Percentiles rank a stretch among this genome's conserved stretches.
Conservation (phyloP, 169 alveolate genomes). For the Babesia sp. region DNA sequence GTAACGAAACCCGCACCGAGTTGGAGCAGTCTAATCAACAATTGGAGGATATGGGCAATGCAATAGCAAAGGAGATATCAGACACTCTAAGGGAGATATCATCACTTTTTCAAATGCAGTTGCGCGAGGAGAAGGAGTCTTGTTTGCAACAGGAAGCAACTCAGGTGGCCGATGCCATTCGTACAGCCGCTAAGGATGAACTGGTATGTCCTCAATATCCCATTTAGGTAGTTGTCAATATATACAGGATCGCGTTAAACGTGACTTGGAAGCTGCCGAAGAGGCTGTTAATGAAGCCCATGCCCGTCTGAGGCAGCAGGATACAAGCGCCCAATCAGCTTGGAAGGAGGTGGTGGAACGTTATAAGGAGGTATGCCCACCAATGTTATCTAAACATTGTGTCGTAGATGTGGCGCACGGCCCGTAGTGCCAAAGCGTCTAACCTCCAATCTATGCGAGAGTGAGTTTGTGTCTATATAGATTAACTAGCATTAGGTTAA, state of each 20-base stretch:
- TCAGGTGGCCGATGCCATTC: conserved; percentile 17
- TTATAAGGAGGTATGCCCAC: conserved; percentile 1
- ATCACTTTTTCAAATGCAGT: conserved; percentile 3
- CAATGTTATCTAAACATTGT: background rate
- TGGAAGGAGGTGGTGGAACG: conserved; percentile 3
- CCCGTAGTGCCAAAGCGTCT: conserved; percentile 13
- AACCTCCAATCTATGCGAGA: conserved; percentile 28
- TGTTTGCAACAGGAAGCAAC: conserved; percentile 9
- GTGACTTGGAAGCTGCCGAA: conserved; percentile 13
- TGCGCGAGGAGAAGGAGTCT: conserved; percentile 20
- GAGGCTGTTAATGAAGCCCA: conserved; percentile 14
- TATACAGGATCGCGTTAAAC: conserved; percentile 1
- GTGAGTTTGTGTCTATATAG: background rate
- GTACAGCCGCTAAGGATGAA: conserved; percentile 20
- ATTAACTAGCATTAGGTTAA: conserved; percentile 15
- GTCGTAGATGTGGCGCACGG: conserved; percentile 8
- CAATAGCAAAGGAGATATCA: conserved; percentile 14
- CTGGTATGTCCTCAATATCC: conserved; percentile 9
- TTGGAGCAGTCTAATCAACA: conserved; percentile 16
- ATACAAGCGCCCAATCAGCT: conserved; percentile 4
- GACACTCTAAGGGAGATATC: conserved; percentile 16
- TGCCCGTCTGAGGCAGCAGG: conserved; percentile 9
- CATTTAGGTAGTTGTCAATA: no score
- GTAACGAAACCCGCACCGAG: conserved; percentile 24
- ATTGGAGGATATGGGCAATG: conserved; percentile 13